Percentiles rank a stretch among this genome's conserved stretches.
Conservation (phyloP, 345 rosid genomes). For the Salix dunnii region DNA sequence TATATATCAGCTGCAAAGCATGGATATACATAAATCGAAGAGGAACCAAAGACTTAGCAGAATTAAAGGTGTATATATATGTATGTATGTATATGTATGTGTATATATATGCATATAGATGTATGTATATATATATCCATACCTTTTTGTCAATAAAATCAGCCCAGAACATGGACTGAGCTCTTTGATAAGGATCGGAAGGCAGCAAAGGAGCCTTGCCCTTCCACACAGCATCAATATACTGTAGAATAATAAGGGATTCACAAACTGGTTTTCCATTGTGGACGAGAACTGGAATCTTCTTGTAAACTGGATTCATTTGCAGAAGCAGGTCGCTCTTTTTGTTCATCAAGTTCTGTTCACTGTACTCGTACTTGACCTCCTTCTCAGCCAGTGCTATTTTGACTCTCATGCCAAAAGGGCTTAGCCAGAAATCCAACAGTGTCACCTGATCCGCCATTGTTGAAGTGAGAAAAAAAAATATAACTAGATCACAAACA, state of each 20-base stretch:
- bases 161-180: constrained; percentile 9
- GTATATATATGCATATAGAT: no score
- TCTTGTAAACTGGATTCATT: constrained; percentile 11
- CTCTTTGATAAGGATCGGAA: neutral
- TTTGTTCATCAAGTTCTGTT: neutral
- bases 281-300: constrained; percentile 12
- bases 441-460: constrained; percentile 5
- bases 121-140: no score
- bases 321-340: neutral
- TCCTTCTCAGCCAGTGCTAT: constrained; percentile 8
- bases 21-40: neutral
- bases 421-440: constrained; percentile 3
- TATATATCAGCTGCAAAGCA: no score
- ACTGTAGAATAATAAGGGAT: constrained; percentile 8
- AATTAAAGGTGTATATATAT: no score
- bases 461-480: no score
- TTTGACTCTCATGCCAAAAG: constrained; percentile 2
- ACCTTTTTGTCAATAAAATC: constrained; percentile 13
- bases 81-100: no score
- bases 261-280: constrained; percentile 3
- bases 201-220: neutral
- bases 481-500: no score
- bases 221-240: constrained; percentile 2
- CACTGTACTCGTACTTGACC: neutral
- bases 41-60: neutral